A percentile compares a stretch with the other conserved stretches of the same genome.
Conservation (phyloP, 2,329 filamentous ascomycete species). For the Coniochaeta sp. region DNA sequence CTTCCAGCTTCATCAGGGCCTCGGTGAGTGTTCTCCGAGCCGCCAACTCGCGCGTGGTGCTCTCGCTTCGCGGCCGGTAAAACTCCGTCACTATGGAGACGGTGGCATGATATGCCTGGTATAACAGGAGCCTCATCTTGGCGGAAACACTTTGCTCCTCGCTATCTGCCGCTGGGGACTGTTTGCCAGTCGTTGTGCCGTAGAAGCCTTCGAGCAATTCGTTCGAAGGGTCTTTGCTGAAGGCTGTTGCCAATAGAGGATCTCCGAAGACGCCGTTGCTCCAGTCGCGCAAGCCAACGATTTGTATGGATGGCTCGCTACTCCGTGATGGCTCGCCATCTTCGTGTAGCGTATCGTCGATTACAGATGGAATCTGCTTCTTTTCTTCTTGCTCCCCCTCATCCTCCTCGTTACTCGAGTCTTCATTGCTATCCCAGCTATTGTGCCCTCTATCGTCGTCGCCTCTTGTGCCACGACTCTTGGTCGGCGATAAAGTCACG, state of each 20-base stretch:
- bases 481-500: constrained; percentile 17
- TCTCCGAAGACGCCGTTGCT: constrained; percentile 53
- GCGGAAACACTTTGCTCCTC: constrained; percentile 26
- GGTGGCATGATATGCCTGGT: constrained; percentile 50
- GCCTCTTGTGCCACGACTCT: not conserved
- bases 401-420: constrained; percentile 3
- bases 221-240: constrained; percentile 34
- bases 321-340: not conserved
- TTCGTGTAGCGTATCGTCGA: not conserved
- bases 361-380: not conserved
- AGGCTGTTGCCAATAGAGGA: constrained; percentile 43
- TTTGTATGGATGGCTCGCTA: constrained; percentile 10
- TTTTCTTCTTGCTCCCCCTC: constrained; percentile 3
- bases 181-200: constrained; percentile 6
- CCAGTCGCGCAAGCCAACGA: constrained; percentile 51
- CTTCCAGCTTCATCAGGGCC: constrained; percentile 37
- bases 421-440: not conserved
- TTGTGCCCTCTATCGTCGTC: too few species aligned
- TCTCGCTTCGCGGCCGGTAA: constrained; percentile 41
- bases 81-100: constrained; percentile 46
- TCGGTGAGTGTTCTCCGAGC: constrained; percentile 42
- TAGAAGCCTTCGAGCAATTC: constrained; percentile 42
- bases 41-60: constrained; percentile 41
- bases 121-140: constrained; percentile 42
- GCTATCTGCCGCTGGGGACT: constrained; percentile 4